Percentiles rank a stretch among this genome's conserved stretches.
Conservation (phyloP, 305 asterid species). For the Caryopteris hybrid region DNA sequence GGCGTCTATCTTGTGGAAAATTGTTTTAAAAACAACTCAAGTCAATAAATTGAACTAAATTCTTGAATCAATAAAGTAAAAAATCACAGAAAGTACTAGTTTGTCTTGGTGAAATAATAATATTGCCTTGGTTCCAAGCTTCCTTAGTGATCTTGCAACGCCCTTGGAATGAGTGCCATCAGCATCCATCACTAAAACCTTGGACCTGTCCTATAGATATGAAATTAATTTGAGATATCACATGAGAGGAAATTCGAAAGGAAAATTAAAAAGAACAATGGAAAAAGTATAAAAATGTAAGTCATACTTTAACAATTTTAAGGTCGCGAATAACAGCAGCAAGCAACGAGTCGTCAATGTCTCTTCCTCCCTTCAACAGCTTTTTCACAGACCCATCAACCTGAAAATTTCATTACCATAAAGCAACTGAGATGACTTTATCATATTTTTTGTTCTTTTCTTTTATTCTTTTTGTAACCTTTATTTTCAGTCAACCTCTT, state of each 20-base stretch:
- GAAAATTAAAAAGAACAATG: background rate
- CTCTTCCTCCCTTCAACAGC: conserved; percentile 64
- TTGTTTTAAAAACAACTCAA: background rate
- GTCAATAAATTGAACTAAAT: background rate
- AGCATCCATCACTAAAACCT: conserved; percentile 87
- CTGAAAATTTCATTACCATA: conserved; percentile 37
- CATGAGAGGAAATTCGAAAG: background rate
- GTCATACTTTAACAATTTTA: conserved; percentile 76
- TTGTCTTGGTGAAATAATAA: background rate
- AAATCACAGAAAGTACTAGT: background rate
- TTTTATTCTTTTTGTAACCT: background rate
- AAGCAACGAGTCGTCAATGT: conserved; percentile 67
- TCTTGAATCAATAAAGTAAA: background rate
- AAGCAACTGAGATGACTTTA: background rate
- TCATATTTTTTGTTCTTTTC: too few relatives aligned
- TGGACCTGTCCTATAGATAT: conserved; percentile 62
- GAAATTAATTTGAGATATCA: conserved; percentile 18
- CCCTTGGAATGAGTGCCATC: conserved; percentile 82
- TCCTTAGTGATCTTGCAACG: conserved; percentile 74
- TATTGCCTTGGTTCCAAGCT: conserved; percentile 80
- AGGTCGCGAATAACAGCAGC: conserved; percentile 86
- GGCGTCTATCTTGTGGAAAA: conserved; percentile 47
- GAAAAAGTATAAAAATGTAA: background rate
- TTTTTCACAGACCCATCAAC: conserved; percentile 58
- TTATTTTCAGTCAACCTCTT: background rate